These are phyloP conservation scores for Neurospora intermedia DNA, from an alignment of 495 filamentous ascomycete species.

Conservation along the genomic window DNA sequence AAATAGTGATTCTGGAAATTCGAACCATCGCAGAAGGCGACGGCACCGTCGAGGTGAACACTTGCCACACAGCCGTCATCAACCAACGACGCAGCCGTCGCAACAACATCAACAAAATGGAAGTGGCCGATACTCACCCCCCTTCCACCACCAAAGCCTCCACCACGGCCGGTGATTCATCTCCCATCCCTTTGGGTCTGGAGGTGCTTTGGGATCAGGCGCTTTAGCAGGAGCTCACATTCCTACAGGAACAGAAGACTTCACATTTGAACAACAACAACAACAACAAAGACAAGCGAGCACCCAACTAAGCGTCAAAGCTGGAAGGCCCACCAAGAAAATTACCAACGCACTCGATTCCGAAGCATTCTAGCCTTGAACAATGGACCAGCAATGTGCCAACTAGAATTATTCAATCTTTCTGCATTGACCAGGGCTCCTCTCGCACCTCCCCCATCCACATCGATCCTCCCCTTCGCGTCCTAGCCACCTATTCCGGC, in stretches of 20 bases:
- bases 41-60: background rate
- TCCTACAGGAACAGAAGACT: no score
- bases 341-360: constrained; percentile 62
- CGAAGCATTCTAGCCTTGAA: constrained; percentile 76
- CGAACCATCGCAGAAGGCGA: background rate
- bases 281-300: constrained; percentile 6
- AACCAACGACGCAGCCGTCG: background rate
- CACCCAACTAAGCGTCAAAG: constrained; percentile 20
- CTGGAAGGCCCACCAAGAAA: constrained; percentile 59
- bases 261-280: no score
- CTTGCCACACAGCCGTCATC: background rate
- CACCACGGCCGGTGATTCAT: no score
- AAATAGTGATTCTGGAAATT: background rate
- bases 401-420: constrained; percentile 72
- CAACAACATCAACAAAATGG: background rate
- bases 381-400: constrained; percentile 68
- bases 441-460: constrained; percentile 42
- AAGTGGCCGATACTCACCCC: no score
- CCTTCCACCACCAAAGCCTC: no score
- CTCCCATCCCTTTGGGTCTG: no score
- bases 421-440: constrained; percentile 39
- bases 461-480: constrained; percentile 57
- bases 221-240: no score
- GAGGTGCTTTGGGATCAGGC: no score
- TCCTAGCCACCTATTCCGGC: constrained; percentile 60